Evolutionary conservation across 2,329 filamentous ascomycete species (phyloP).

Genomic region (Daldinia eschscholtzii): DNA sequence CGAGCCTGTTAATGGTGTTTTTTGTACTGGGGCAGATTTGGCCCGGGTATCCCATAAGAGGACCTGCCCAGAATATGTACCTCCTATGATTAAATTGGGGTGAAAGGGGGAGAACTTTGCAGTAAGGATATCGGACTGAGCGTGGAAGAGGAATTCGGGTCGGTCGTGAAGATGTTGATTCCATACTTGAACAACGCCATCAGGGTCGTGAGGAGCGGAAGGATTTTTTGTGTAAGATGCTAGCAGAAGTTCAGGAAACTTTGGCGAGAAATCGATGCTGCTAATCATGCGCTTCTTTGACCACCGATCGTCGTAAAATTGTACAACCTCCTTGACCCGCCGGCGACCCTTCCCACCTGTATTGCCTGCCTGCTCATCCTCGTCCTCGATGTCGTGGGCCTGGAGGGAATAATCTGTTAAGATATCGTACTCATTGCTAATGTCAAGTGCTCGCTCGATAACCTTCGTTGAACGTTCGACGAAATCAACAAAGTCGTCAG

Average conservation of each 20-base stretch:
- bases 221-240: constrained; percentile 98
- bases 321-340: constrained; percentile 86
- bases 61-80: constrained; percentile 96
- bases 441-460: constrained; percentile 92
- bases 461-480: constrained; percentile 96
- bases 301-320: constrained; percentile 96
- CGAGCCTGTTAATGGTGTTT: constrained; percentile 93
- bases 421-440: constrained; percentile 86
- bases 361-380: constrained; percentile 81
- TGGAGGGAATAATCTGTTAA: constrained; percentile 92
- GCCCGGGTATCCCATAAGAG: constrained; percentile 96
- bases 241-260: constrained; percentile 92
- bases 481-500: constrained; percentile 94
- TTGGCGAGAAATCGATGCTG: constrained; percentile 93
- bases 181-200: constrained; percentile 96
- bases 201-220: constrained; percentile 91
- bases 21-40: constrained; percentile 89
- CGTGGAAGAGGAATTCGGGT: constrained; percentile 96
- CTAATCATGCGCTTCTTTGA: constrained; percentile 98
- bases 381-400: constrained; percentile 80
- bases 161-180: constrained; percentile 94
- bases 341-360: constrained; percentile 77
- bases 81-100: constrained; percentile 94
- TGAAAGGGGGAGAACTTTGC: constrained; percentile 99
- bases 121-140: constrained; percentile 93